These are phyloP conservation scores for Apiospora aurea DNA, from an alignment of 2,329 filamentous ascomycete genomes.

Conservation along the genomic window DNA sequence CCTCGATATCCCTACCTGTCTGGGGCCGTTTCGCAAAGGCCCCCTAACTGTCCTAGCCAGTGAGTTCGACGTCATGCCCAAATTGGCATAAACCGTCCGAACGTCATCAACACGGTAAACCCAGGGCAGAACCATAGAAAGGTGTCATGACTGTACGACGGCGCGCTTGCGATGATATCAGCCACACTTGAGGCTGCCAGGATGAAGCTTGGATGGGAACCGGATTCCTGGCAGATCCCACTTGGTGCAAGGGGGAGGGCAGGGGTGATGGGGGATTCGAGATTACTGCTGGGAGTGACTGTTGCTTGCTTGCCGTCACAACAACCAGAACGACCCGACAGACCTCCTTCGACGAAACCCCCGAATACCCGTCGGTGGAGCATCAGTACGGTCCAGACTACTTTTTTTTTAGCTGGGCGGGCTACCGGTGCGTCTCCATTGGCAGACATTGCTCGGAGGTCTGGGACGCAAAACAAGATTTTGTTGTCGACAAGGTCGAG, in stretches of 20 bases:
- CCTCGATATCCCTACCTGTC: constrained; percentile 6
- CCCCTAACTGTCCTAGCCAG: neutral
- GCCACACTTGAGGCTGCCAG: constrained; percentile 29
- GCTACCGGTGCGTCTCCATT: constrained; percentile 1
- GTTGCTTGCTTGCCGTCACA: neutral
- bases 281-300: neutral
- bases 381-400: neutral
- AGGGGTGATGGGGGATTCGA: neutral
- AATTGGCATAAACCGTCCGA: constrained; percentile 22
- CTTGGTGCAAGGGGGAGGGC: neutral
- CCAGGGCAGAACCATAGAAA: constrained; percentile 15
- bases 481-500: neutral
- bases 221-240: constrained; percentile 18
- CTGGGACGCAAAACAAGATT: constrained; percentile 29
- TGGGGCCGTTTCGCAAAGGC: neutral
- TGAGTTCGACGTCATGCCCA: constrained; percentile 26
- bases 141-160: constrained; percentile 9
- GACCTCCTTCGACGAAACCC: neutral
- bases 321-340: neutral
- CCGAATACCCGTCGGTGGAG: constrained; percentile 15
- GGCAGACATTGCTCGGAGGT: constrained; percentile 8
- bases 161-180: constrained; percentile 26
- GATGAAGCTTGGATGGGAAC: constrained; percentile 8
- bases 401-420: neutral
- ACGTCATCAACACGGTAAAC: constrained; percentile 27